A percentile compares a stretch with the other conserved stretches of the same genome.
phyloP scores from a whole-genome alignment of 176 grass and related monocot genomes.

The Bromus sterilis region DNA sequence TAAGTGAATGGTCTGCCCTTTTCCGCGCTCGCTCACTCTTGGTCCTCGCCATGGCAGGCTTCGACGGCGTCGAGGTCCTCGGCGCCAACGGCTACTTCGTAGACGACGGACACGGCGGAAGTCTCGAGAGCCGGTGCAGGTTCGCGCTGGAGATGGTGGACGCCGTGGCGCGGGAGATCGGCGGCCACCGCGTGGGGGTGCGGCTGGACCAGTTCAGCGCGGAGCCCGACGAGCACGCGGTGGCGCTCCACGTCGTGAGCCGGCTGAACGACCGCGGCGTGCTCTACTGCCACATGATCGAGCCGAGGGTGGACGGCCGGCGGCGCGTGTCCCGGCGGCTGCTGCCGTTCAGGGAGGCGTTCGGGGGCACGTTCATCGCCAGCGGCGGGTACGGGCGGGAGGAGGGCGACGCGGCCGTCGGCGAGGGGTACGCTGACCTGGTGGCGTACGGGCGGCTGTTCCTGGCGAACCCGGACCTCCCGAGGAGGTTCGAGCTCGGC shows the following conservation, averaged over 20 bases:
- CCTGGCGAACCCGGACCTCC: not conserved
- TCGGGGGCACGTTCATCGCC: constrained; percentile 30
- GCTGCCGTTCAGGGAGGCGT: constrained; percentile 32
- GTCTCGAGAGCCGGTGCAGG: constrained; percentile 21
- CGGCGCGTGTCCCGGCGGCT: not conserved
- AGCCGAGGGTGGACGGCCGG: constrained; percentile 16
- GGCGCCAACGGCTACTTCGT: constrained; percentile 26
- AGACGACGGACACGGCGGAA: not conserved
- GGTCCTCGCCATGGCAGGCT: constrained; percentile 16
- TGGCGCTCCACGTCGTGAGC: constrained; percentile 25
- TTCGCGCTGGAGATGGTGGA: constrained; percentile 25
- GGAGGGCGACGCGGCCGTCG: constrained; percentile 34
- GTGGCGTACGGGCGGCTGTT: constrained; percentile 37
- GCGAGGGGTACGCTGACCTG: constrained; percentile 39
- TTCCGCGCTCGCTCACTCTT: too few species aligned
- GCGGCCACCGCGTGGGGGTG: constrained; percentile 13
- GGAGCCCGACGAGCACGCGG: constrained; percentile 17
- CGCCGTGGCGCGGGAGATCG: constrained; percentile 21
- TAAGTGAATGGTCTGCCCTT: too few species aligned
- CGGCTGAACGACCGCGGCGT: not conserved
- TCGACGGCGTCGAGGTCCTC: constrained; percentile 43
- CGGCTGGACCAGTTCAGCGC: constrained; percentile 18
- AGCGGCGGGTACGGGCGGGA: constrained; percentile 30
- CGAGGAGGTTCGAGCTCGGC: not conserved
- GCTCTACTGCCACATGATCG: constrained; percentile 36